Evolutionary conservation across 108 stramenopile genomes (phyloP).

Genomic region (Cyclotella cryptica): DNA sequence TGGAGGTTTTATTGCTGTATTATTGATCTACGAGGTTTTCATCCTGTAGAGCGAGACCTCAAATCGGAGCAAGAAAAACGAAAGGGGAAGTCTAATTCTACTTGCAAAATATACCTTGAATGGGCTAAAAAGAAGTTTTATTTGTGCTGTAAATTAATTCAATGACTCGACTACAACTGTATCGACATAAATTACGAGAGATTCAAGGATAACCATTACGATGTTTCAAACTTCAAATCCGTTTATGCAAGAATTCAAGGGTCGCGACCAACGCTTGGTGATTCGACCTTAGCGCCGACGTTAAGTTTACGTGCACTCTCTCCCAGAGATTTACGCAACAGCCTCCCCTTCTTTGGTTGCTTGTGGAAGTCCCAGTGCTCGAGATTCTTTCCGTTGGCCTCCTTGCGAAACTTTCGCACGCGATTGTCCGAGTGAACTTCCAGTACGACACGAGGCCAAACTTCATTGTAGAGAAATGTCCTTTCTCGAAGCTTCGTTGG

Average conservation of each 20-base stretch:
- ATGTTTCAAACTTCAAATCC: background rate
- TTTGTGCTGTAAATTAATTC: no score
- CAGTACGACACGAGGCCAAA: conserved; percentile 45
- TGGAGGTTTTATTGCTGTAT: no score
- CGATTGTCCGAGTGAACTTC: conserved; percentile 48
- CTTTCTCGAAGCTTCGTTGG: conserved; percentile 34
- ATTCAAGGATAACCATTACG: no score
- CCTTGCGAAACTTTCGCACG: conserved; percentile 42
- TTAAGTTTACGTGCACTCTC: background rate
- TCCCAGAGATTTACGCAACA: conserved; percentile 34
- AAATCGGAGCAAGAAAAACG: no score
- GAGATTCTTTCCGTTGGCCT: conserved; percentile 37
- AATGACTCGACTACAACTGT: no score
- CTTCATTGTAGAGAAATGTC: conserved; percentile 36
- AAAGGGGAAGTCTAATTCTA: no score
- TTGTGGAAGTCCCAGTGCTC: conserved; percentile 48
- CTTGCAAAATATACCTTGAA: no score
- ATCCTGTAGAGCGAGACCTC: no score
- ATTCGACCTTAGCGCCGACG: background rate
- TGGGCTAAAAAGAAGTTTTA: no score
- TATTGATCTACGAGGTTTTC: no score
- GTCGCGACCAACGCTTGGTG: conserved; percentile 17
- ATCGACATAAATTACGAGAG: no score
- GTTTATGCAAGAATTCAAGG: conserved; percentile 16
- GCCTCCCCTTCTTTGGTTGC: conserved; percentile 36